phyloP scores from a whole-genome alignment of 768 basidiomycete species.

The Trametes villosa region DNA sequence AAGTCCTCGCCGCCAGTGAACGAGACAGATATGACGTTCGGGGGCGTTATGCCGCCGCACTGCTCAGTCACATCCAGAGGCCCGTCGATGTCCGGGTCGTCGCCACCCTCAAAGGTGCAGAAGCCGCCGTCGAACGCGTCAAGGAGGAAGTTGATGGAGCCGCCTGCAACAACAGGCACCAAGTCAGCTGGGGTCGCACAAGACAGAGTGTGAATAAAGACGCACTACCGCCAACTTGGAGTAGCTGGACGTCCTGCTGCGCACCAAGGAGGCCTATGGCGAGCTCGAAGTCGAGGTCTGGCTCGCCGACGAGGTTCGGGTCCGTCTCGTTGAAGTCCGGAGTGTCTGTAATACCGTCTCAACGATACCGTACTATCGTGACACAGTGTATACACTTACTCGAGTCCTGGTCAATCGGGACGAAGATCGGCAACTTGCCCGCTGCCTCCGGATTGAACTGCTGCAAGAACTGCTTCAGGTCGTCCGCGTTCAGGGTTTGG shows the following conservation, averaged over 20 bases:
- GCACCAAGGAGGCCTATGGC: constrained; percentile 46
- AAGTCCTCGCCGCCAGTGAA: constrained; percentile 43
- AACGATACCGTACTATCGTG: too few species aligned
- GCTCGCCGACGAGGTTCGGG: neutral
- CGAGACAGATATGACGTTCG: constrained; percentile 45
- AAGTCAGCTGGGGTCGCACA: neutral
- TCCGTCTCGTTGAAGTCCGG: neutral
- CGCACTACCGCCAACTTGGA: constrained; percentile 26
- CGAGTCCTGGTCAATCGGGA: neutral
- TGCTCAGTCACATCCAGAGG: constrained; percentile 6
- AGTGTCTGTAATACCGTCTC: neutral
- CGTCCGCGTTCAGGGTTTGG: neutral
- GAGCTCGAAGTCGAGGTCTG: constrained; percentile 13
- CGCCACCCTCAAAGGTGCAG: constrained; percentile 50
- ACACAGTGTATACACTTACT: neutral
- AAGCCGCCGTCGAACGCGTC: constrained; percentile 48
- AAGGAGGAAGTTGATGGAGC: constrained; percentile 48
- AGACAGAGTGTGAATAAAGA: neutral
- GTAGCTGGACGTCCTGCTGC: constrained; percentile 22
- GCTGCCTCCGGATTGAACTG: constrained; percentile 6
- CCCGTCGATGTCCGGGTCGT: constrained; percentile 17
- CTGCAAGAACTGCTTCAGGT: constrained; percentile 6
- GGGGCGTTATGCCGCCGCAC: constrained; percentile 41
- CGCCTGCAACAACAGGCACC: constrained; percentile 36
- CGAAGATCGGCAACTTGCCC: neutral